Percentiles rank a stretch among this genome's conserved stretches.
These are phyloP conservation scores for Diplosphaera chodatii DNA, from an alignment of 139 green algal genomes.

Conservation along the genomic window DNA sequence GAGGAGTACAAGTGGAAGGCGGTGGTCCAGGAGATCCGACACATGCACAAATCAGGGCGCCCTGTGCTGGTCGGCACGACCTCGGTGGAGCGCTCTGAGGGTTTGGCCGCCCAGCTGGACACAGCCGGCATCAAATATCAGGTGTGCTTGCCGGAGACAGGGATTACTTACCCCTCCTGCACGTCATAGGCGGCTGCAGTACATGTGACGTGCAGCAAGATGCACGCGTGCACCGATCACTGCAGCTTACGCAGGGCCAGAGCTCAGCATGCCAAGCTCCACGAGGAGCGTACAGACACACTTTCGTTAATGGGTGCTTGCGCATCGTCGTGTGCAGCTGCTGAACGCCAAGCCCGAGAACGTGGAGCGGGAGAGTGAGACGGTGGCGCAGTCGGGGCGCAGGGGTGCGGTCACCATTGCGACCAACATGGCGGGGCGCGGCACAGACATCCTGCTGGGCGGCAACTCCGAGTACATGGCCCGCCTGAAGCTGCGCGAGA, in stretches of 20 bases:
- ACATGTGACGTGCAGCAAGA: too few relatives aligned
- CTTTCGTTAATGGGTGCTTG: too few relatives aligned
- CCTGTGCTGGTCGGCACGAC: slow-evolving; percentile 93
- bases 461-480: slow-evolving; percentile 74
- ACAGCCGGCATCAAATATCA: slow-evolving; percentile 69
- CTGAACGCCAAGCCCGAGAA: slow-evolving; percentile 99
- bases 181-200: too few relatives aligned
- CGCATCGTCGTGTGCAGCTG: slow-evolving; percentile 61
- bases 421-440: slow-evolving; percentile 98
- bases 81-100: slow-evolving; percentile 87
- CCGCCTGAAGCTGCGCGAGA: slow-evolving; percentile 86
- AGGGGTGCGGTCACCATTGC: slow-evolving; percentile 87
- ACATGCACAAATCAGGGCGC: slow-evolving; percentile 86
- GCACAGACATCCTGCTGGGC: slow-evolving; percentile 97
- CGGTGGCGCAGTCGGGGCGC: slow-evolving; percentile 86
- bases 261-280: too few relatives aligned
- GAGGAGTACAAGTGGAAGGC: slow-evolving; percentile 80
- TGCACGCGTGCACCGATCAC: too few relatives aligned
- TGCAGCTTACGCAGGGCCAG: too few relatives aligned
- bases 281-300: too few relatives aligned
- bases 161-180: too few relatives aligned
- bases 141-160: slow-evolving; percentile 27
- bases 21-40: slow-evolving; percentile 74
- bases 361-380: slow-evolving; percentile 94
- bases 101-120: slow-evolving; percentile 64